Base-by-base conservation (phyloP, 805 yeast species). In the Candida namnaoensis region DNA sequence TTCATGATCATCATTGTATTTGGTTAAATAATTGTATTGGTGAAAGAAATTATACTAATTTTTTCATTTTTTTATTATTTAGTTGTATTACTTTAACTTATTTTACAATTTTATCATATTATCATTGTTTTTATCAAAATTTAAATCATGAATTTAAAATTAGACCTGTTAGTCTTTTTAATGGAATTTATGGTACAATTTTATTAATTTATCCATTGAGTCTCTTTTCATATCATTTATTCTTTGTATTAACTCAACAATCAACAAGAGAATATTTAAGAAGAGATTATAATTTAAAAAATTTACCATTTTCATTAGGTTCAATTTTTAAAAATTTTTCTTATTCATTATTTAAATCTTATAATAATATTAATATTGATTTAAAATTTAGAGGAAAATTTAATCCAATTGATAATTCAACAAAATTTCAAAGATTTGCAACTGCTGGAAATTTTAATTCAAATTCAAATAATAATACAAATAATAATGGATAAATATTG, bases 1-100 rank as follows among this genome's bases (percentile, higher is more conserved):
- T 67, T 44, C 82, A 78, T 54, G 95, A 84, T 53, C 87, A 80
- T 53, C 87, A 80, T 57, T 82, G 90, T 53, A 50, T 67, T 32
- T 78, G 84, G 76, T 54, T 86, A 39, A 80, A 82, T 52, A 84
- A 79, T 49, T 86, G 95, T 56, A 71, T 86, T 35, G 95, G 95
- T 1, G 74, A 76, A 45, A 60, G 85, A 42, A 86, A 84, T 52
- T 84, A 84, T 57, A 61, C 75, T 47, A 79, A 70, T 58, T 85
- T 83, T 51, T 43, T 80, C 34, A 50, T 52, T 2, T 83, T 79
- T 48, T 53, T 84, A 34, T 32, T 71, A 1, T 62, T 66, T 39
- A 52, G 62, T 1, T 51, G 59, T 1, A 4, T 71, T 0, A 42
- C 64, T 1, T 54, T 66, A 11, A 34, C 56, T 1, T 57, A 54